Conservation (phyloP, 2,329 filamentous ascomycete genomes). For the Alternaria arborescens region DNA sequence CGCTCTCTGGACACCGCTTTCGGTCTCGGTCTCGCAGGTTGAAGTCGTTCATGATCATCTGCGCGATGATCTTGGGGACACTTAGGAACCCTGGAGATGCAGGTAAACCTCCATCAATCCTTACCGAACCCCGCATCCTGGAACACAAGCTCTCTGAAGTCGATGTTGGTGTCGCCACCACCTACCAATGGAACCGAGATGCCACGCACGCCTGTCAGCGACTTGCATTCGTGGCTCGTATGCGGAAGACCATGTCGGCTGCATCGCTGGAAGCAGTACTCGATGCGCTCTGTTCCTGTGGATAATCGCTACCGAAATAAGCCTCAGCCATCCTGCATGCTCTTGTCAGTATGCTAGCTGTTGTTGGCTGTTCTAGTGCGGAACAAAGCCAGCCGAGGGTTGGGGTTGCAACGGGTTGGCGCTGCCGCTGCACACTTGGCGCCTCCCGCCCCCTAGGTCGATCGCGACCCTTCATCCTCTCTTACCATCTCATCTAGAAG, state of each 20-base stretch:
- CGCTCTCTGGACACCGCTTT: background rate
- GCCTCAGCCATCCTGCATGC: slow-evolving; percentile 12
- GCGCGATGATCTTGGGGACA: background rate
- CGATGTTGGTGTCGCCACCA: background rate
- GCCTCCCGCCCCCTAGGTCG: slow-evolving; percentile 21
- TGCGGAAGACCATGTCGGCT: slow-evolving; percentile 16
- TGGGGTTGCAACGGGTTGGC: slow-evolving; percentile 18
- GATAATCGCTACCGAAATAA: slow-evolving; percentile 6
- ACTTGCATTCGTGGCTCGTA: background rate
- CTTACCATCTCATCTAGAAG: background rate
- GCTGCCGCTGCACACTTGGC: slow-evolving; percentile 19
- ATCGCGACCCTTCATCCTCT: slow-evolving; percentile 21
- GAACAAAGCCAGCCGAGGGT: slow-evolving; percentile 19
- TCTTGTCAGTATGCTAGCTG: slow-evolving; percentile 6
- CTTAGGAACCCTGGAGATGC: background rate
- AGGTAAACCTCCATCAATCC: background rate
- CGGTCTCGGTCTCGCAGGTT: background rate
- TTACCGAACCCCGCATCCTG: slow-evolving; percentile 2
- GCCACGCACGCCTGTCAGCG: background rate
- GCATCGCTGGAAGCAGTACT: slow-evolving; percentile 19
- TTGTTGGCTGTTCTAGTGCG: slow-evolving; percentile 5
- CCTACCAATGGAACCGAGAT: background rate
- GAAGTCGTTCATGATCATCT: background rate
- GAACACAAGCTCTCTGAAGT: background rate
- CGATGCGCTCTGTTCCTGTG: slow-evolving; percentile 17